Percentiles rank a stretch among this genome's conserved stretches.
Evolutionary conservation across 768 basidiomycete genomes (phyloP).

Genomic region (Coprinellus aureogranulatus): DNA sequence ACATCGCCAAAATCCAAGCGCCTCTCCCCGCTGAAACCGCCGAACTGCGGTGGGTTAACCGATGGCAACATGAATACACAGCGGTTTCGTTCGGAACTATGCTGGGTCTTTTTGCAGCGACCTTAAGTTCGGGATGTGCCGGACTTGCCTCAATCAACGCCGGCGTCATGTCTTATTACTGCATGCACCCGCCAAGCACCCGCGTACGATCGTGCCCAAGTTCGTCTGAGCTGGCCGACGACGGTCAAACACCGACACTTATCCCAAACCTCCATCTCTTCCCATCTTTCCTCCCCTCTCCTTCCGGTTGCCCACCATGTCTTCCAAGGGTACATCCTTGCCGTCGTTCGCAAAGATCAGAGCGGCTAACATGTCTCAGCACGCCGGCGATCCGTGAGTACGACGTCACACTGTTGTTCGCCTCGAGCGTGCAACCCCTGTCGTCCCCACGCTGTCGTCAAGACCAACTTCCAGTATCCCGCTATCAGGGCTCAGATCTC

Average conservation of each 20-base stretch:
- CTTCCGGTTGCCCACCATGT: conserved; percentile 33
- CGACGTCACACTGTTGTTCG: conserved; percentile 96
- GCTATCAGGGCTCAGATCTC: conserved; percentile 81
- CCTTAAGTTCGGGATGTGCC: too few species aligned
- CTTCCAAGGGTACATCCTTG: conserved; percentile 39
- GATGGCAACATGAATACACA: too few species aligned
- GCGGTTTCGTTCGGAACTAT: too few species aligned
- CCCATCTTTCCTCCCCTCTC: not conserved
- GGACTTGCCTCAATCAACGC: too few species aligned
- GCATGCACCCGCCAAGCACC: too few species aligned
- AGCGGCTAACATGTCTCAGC: conserved; percentile 4
- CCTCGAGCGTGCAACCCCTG: conserved; percentile 82
- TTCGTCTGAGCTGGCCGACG: too few species aligned
- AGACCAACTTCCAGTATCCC: conserved; percentile 64
- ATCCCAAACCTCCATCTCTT: conserved; percentile 16
- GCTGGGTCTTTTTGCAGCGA: too few species aligned
- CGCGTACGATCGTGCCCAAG: too few species aligned
- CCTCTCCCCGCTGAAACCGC: too few species aligned
- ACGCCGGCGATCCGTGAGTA: conserved; percentile 81
- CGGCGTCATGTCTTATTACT: too few species aligned
- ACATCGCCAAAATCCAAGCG: too few species aligned
- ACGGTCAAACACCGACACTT: conserved; percentile 27
- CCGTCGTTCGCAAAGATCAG: conserved; percentile 1
- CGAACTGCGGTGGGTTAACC: too few species aligned
- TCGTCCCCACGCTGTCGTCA: conserved; percentile 56